Base-by-base conservation (phyloP, 495 filamentous ascomycete genomes). In the Podospora fimiseda region DNA sequence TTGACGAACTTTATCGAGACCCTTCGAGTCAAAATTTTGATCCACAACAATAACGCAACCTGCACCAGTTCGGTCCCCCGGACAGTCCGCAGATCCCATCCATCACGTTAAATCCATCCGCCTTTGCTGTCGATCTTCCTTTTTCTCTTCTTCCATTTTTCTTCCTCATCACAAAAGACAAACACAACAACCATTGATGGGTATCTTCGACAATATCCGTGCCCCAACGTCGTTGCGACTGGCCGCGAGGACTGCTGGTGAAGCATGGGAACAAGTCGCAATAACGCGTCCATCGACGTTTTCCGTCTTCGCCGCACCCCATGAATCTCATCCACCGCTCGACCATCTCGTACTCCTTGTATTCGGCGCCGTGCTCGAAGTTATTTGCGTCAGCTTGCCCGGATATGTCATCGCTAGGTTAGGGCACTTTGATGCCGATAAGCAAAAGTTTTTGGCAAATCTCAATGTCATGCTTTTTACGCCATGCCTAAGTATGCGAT, bases 361-460 rank as follows among this genome's bases (percentile, higher is more conserved):
- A 52, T 96, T 96, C 63, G 94, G 95, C 68, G 93, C 93, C 13
- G 92, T 98, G 19, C 70, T 97, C 60, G 92, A 98, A 64, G 93
- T 98, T 2, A 83, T 97, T 36, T 97, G 91, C 69, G 93, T 98
- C 61, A 89, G 85, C 66, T 70, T 96, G 52, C 94, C 94, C 1
- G 93, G 93, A n/a, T 98, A 96, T 65, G 84, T 97, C 59, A 83
- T 95, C 47, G 93, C 93, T 16, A 76, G 85, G 41, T 75, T 86
- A 60, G 94, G 94, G 64, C 85, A 95, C 74, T 95, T 98, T 69
- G 88, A 92, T 72, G 86, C 88, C 43, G 89, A 95, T 38, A 86
- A 88, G 59, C 93, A 98, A 68, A 97, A 96, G 65, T 90, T 97
- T 60, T 79, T 95, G 21, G 91, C 93, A 36, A 95, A 98, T 61